Conservation (phyloP, 331 rosid genomes). For the Prunus yedoensis region DNA sequence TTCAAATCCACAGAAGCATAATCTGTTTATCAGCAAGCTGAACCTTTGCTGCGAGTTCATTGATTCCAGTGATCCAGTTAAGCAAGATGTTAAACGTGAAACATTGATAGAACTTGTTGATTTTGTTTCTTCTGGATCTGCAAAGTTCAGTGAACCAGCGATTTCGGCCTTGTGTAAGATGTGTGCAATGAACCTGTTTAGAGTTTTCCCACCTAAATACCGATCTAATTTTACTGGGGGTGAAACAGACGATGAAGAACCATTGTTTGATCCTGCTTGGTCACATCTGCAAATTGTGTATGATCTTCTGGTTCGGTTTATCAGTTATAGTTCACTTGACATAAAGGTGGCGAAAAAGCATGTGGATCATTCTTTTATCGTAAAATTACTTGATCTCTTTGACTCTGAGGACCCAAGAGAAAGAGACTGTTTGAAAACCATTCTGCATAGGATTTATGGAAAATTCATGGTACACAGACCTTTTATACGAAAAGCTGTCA, state of each 20-base stretch:
- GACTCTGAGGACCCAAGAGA: conserved; percentile 98
- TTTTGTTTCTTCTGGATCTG: conserved; percentile 85
- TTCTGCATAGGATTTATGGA: conserved; percentile 90
- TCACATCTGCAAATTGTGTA: conserved; percentile 86
- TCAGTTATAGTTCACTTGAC: conserved; percentile 71
- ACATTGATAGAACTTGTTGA: conserved; percentile 79
- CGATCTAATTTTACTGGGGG: conserved; percentile 65
- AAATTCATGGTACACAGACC: conserved; percentile 97
- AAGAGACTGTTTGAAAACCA: conserved; percentile 94
- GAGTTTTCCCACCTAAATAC: conserved; percentile 90
- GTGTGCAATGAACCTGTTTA: conserved; percentile 79
- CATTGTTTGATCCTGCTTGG: conserved; percentile 98
- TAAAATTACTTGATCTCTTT: conserved; percentile 87
- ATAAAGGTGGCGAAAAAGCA: conserved; percentile 76
- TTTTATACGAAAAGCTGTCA: conserved; percentile 78
- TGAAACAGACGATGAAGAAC: conserved; percentile 92
- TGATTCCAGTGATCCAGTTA: conserved; percentile 65
- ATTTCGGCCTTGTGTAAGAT: conserved; percentile 84
- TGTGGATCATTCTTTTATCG: conserved; percentile 74
- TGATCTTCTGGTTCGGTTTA: conserved; percentile 83
- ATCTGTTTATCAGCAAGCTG: conserved; percentile 77
- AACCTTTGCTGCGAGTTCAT: conserved; percentile 76
- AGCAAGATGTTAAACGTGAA: conserved; percentile 88
- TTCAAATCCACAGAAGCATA: conserved; percentile 86
- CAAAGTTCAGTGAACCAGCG: conserved; percentile 83